A percentile compares a stretch with the other conserved stretches of the same genome.
Evolutionary conservation across 202 grass and related monocot species (phyloP).

Genomic region (Hordeum pubiflorum): DNA sequence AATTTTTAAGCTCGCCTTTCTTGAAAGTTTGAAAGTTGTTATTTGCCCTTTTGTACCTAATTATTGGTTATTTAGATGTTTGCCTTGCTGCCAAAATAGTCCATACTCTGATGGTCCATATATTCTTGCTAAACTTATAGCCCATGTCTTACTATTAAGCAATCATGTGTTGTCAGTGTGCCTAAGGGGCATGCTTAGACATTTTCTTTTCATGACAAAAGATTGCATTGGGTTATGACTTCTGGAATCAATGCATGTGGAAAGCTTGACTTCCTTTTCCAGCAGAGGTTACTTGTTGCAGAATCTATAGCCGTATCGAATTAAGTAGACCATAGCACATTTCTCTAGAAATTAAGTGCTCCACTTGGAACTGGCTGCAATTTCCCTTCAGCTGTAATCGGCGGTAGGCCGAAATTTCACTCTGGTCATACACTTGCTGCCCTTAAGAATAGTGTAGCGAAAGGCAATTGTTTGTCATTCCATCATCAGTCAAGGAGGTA

Average conservation of each 20-base stretch:
- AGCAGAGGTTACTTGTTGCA: not conserved
- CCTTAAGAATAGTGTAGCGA: not conserved
- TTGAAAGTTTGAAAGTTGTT: not conserved
- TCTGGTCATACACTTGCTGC: not conserved
- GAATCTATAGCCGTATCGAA: not conserved
- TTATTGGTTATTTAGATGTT: not conserved
- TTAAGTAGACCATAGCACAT: not conserved
- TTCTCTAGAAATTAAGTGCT: not conserved
- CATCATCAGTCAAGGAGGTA: not conserved
- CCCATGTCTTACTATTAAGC: not conserved
- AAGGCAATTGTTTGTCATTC: not conserved
- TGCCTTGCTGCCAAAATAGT: not conserved
- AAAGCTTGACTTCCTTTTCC: not conserved
- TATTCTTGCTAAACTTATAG: not conserved
- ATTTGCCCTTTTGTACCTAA: not conserved
- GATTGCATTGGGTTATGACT: not conserved
- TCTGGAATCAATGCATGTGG: not conserved
- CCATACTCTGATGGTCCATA: not conserved
- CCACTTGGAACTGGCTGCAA: not conserved
- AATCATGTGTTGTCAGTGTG: slow-evolving; percentile 2
- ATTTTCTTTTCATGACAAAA: not conserved
- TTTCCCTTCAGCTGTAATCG: slow-evolving; percentile 13
- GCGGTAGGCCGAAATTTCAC: not conserved
- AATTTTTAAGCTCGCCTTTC: not conserved
- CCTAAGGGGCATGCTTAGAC: slow-evolving; percentile 1